Base-by-base conservation (phyloP, 2,329 filamentous ascomycete species). In the Penicillium sp. region DNA sequence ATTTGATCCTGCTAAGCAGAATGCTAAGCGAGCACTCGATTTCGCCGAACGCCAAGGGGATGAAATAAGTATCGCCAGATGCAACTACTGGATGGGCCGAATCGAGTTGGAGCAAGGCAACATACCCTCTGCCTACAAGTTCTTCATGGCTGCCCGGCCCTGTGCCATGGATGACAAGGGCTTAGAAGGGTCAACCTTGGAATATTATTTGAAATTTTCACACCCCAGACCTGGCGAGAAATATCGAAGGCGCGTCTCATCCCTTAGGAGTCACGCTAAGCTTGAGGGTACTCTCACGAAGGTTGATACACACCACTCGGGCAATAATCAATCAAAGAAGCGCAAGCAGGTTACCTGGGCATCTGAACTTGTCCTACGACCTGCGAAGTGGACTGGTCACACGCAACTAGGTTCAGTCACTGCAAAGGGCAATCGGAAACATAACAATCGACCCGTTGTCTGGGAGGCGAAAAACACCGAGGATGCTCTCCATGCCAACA, bases 1-100 rank as follows among this genome's bases (percentile, higher is more conserved):
- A 3, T 8, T 45, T 22, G 21, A 24, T 11, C 49, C 58, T 6
- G 66, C 65, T 2, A 59, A 58, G 13, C 4, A 21, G 3, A 44
- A 56, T 16, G 53, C 51, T 24, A 33, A 33, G 1, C 14, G 58
- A 11, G 61, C 62, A 11, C 31, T 65, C 1, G 5, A 47, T 1
- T 14, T 59, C n/a, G 60, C 65, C 13, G 27, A 49, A 27, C 35
- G 37, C 9, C 22, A 57, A 1, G 37, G 49, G 0, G 22, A 65
- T 4, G 47, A 52, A 13, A 19, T 56, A 9, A 48, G 39, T 1
- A 45, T 62, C 21, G 65, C 61, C 9, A 59, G 56, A 35, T 71
- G 68, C 35, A 42, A 61, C 26, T 71, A 66, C 58, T 71, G 69
- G 69, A 53, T 68, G 51, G 68, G 67, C 10, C 60, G 65, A 16